Conservation (phyloP, 2,329 filamentous ascomycete genomes). For the Ophiostoma populinum region DNA sequence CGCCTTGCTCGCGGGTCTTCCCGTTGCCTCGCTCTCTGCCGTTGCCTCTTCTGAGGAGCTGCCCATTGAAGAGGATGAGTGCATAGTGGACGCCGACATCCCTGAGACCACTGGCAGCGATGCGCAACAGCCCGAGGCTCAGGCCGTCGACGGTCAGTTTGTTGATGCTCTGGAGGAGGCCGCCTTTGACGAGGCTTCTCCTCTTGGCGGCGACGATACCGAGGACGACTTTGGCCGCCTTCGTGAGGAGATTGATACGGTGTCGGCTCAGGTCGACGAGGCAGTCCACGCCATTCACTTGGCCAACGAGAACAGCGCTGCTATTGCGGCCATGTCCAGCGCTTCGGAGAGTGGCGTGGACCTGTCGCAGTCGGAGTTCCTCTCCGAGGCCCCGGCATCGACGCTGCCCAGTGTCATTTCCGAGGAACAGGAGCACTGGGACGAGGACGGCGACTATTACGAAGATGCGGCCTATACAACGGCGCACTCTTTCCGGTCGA, state of each 20-base stretch:
- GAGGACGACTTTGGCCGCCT: constrained; percentile 2
- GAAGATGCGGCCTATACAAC: constrained; percentile 60
- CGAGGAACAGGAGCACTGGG: constrained; percentile 58
- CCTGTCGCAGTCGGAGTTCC: constrained; percentile 1
- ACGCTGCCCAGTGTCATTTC: constrained; percentile 12
- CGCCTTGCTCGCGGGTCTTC: constrained; percentile 2
- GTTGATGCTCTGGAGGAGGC: constrained; percentile 28
- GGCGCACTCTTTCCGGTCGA: constrained; percentile 57
- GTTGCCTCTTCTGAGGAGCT: neutral
- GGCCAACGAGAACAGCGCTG: neutral
- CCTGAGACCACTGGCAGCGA: no score
- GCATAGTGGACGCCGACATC: no score
- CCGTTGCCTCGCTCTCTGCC: neutral
- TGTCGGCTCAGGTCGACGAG: neutral
- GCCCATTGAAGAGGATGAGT: neutral
- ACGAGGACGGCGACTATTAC: constrained; percentile 55
- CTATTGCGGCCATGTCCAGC: no score
- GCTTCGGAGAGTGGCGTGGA: no score
- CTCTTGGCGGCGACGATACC: neutral
- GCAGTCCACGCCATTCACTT: neutral
- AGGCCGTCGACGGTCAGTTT: no score
- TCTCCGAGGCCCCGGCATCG: constrained; percentile 6
- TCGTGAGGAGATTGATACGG: constrained; percentile 6
- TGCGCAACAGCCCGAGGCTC: no score
- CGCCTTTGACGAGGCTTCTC: neutral